phyloP scores from a whole-genome alignment of 768 basidiomycete genomes.

The Auricularia cornea region DNA sequence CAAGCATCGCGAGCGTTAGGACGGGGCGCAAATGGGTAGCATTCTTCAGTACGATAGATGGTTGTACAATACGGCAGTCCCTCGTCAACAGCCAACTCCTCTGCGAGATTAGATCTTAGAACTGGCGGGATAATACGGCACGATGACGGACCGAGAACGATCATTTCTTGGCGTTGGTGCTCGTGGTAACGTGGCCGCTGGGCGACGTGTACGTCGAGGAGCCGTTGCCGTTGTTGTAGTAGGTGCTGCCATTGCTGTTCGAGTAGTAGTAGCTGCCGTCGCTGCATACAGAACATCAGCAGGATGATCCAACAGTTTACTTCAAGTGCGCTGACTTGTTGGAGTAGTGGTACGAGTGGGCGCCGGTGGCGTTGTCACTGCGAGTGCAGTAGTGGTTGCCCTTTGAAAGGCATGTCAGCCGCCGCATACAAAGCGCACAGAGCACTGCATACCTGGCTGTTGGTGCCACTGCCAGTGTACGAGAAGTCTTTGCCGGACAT shows the following conservation, averaged over 20 bases:
- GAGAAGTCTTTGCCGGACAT: neutral
- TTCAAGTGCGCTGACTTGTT: neutral
- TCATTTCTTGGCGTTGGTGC: neutral
- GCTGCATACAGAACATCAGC: neutral
- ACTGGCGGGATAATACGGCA: too few species aligned
- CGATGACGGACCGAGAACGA: neutral
- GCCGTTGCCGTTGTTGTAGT: constrained; percentile 46
- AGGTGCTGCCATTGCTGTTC: neutral
- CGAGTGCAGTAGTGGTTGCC: constrained; percentile 1
- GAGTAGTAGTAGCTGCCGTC: neutral
- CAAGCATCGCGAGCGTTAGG: too few species aligned
- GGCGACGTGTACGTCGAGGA: constrained; percentile 44
- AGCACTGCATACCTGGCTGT: neutral
- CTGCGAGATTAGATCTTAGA: too few species aligned
- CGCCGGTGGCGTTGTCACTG: neutral
- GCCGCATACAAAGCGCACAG: neutral
- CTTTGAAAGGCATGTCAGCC: neutral
- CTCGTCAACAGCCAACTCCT: too few species aligned
- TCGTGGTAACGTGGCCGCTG: constrained; percentile 21
- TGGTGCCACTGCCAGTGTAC: neutral
- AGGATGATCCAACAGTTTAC: neutral
- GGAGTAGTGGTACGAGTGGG: neutral
- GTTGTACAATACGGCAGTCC: too few species aligned
- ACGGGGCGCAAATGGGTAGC: too few species aligned
- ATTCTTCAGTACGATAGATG: too few species aligned